Base-by-base conservation (phyloP, 495 filamentous ascomycete genomes). In the Tuber melanosporum region DNA sequence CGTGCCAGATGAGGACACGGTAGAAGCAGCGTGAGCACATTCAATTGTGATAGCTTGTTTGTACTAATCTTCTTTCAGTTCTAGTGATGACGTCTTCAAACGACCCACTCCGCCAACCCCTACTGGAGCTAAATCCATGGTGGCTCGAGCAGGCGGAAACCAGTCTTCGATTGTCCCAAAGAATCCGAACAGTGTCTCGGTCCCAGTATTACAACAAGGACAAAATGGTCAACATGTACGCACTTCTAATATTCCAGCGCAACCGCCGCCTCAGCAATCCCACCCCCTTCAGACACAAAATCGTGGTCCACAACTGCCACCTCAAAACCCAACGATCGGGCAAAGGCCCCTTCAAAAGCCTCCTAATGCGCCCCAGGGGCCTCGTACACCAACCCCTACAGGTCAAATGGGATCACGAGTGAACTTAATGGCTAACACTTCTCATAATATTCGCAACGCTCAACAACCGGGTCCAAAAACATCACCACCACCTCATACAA, bases 1-100 rank as follows among this genome's bases (percentile, higher is more conserved):
- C 36, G 46, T 83, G 20, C 77, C 83, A 77, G 73, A 77, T 36
- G 82, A 83, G 71, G 82, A 83, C 71, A 72, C 78, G 44, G 73
- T 75, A 46, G 52, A 66, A 66, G 57, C n/a, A 26, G 74, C 71
- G 14, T 39, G 17, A 36, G 45, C 36, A 20, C 42, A 70, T 74
- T 52, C 41, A 47, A n/a, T 32, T 43, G 52, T 42, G 49, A 43
- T 41, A 70, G 15, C 45, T 26, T 47, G 39, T 32, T 62, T 12
- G 9, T 49, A 22, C 73, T 80, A 80, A 81, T 74, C 36, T 14
- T 5, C n/a, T 39, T 66, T 66, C 14, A 66, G 12, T 12, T 57
- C 43, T 46, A 78, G 79, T 32, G 74, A 78, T 26, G 75, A 45
- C 39, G 74, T 73, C 26, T 26, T 70, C 71, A 74, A 75, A 15